Evolutionary conservation across 2,329 filamentous ascomycete genomes (phyloP), one percentile per base, ranked within the genome.

Genomic region (Cladosporium sp.): DNA sequence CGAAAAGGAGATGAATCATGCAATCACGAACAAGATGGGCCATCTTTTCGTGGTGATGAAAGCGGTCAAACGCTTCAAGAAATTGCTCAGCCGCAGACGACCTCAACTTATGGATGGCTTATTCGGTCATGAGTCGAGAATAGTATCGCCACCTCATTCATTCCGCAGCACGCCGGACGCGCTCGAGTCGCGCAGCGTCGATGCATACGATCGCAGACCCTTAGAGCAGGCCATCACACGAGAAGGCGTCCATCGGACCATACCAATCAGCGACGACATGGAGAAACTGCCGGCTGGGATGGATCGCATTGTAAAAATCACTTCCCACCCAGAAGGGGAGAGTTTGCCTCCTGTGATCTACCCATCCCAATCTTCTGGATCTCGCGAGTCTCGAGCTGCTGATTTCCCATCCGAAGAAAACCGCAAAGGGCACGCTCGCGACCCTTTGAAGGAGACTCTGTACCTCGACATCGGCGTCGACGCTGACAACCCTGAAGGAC

Each of bases 31-130:
- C 19, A 95, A 90, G 63, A 90, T 97, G 80, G 85, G 85, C 53
- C 86, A 93, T 64, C 77, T 97, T 2, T 76, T 97, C 51, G 88
- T 84, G 47, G 88, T 97, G 58, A 87, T 97, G 76, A 93, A 89
- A 80, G 93, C 91, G 3, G 92, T 95, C 36, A 84, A 86, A 56
- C 88, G 86, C 52, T 96, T 97, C 75, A 96, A 95, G 67, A 74
- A 80, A 44, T 76, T 95, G 7, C 72, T 93, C 24, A 75, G 80
- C 56, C 73, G 76, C 51, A 78, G 76, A 54, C 74, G 78, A 59
- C 72, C 79, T 50, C 71, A 71, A 32, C 70, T 75, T 22, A 74
- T 84, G 60, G 77, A 82, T 53, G 79, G 78, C 38, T 80, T 84
- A 27, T 72, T 86, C 15, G 82, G 81, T 3, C 73, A 76, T 50